phyloP scores from a whole-genome alignment of 2,329 filamentous ascomycete genomes.

The Fusarium anguioides region DNA sequence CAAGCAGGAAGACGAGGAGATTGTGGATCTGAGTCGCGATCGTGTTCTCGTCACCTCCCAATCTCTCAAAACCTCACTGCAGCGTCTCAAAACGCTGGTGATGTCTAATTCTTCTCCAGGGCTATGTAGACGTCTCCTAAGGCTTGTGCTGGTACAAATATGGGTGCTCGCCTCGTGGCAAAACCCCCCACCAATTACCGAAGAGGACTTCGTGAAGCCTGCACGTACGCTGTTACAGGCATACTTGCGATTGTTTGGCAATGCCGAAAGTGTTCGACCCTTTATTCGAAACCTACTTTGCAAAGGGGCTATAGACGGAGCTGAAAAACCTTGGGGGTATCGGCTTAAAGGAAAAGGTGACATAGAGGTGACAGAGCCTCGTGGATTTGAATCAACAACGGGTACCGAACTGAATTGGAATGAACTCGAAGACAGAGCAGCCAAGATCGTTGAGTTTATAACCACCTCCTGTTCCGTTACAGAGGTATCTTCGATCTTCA shows the following conservation, averaged over 20 bases:
- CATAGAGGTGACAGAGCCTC: slow-evolving; percentile 62
- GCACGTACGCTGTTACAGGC: slow-evolving; percentile 64
- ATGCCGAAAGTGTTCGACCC: slow-evolving; percentile 58
- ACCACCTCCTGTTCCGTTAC: slow-evolving; percentile 62
- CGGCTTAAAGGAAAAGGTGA: slow-evolving; percentile 56
- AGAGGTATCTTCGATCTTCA: slow-evolving; percentile 70
- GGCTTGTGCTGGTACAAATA: slow-evolving; percentile 68
- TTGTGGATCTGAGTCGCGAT: slow-evolving; percentile 59
- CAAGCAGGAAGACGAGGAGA: slow-evolving; percentile 49
- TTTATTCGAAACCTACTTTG: slow-evolving; percentile 68
- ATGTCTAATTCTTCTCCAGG: slow-evolving; percentile 75
- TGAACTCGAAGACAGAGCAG: slow-evolving; percentile 60
- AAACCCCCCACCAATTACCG: slow-evolving; percentile 47
- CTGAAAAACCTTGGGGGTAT: slow-evolving; percentile 63
- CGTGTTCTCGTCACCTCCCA: slow-evolving; percentile 59
- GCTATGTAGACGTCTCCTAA: slow-evolving; percentile 69
- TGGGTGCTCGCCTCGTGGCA: slow-evolving; percentile 71
- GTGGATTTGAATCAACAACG: slow-evolving; percentile 20
- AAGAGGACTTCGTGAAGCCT: slow-evolving; percentile 56
- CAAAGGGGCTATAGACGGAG: slow-evolving; percentile 56
- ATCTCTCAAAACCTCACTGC: slow-evolving; percentile 63
- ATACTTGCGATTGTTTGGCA: slow-evolving; percentile 67
- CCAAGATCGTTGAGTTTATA: slow-evolving; percentile 62
- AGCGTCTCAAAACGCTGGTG: slow-evolving; percentile 65
- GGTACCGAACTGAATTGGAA: slow-evolving; percentile 53